These are phyloP conservation scores for Pezizomycotina sp. DNA, from an alignment of 2,329 filamentous ascomycete genomes.

Conservation along the genomic window DNA sequence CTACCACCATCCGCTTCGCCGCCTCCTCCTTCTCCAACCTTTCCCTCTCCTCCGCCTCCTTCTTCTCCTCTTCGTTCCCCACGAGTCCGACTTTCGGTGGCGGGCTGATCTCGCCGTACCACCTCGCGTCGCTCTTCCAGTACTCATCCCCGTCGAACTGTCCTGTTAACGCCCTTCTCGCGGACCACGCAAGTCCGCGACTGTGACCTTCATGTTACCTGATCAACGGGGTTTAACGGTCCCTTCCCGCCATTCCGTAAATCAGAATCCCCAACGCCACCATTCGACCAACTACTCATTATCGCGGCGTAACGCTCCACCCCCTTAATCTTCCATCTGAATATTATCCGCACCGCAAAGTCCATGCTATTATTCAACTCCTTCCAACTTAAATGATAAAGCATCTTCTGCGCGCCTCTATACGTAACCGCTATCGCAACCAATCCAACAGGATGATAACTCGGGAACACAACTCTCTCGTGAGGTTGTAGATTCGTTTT, in stretches of 20 bases:
- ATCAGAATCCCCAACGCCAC: conserved; percentile 16
- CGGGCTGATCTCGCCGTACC: too few relatives aligned
- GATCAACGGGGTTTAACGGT: too few relatives aligned
- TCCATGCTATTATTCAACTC: conserved; percentile 15
- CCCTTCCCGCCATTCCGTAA: conserved; percentile 16
- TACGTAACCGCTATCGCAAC: conserved; percentile 15
- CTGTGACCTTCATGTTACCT: too few relatives aligned
- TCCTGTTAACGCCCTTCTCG: too few relatives aligned
- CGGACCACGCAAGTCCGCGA: too few relatives aligned
- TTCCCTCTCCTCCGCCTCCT: too few relatives aligned
- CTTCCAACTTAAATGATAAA: conserved; percentile 17
- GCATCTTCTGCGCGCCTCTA: conserved; percentile 13
- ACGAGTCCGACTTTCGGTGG: too few relatives aligned
- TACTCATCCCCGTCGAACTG: too few relatives aligned
- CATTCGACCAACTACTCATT: conserved; percentile 16
- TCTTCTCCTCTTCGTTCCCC: too few relatives aligned
- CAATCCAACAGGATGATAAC: conserved; percentile 13
- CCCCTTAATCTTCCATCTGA: conserved; percentile 11
- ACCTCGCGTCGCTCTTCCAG: too few relatives aligned
- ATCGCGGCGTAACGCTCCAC: conserved; percentile 15
- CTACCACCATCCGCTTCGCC: too few relatives aligned
- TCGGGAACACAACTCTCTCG: conserved; percentile 13
- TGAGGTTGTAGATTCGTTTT: conserved; percentile 8
- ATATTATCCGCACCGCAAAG: conserved; percentile 15
- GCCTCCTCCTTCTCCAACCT: too few relatives aligned